Conservation (phyloP, 75 land plant genomes). For the Isoetes taiwanensis region DNA sequence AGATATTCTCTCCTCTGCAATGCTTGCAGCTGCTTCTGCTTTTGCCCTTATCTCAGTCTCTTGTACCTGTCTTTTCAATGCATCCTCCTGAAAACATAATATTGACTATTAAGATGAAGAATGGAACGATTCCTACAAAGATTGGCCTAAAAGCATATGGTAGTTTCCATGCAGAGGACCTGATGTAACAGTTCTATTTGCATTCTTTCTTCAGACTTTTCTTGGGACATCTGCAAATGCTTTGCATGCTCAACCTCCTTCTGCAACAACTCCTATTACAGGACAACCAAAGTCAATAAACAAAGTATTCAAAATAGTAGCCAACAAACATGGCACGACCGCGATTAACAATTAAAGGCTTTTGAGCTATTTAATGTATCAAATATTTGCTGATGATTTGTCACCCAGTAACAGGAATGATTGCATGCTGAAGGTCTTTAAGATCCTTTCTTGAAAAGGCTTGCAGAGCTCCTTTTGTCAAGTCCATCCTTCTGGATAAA, state of each 20-base stretch:
- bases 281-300: too few species aligned
- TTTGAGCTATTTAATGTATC: too few species aligned
- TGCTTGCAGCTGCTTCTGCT: slow-evolving; percentile 68
- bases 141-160: not conserved
- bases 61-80: slow-evolving; percentile 35
- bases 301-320: too few species aligned
- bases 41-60: slow-evolving; percentile 56
- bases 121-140: too few species aligned
- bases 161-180: slow-evolving; percentile 22
- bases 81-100: slow-evolving; percentile 43
- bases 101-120: not conserved
- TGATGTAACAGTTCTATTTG: slow-evolving; percentile 50
- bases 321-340: too few species aligned
- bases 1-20: slow-evolving; percentile 65
- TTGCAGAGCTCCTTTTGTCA: too few species aligned
- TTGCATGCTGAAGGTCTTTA: too few species aligned
- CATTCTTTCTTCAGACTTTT: slow-evolving; percentile 52
- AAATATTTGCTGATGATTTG: too few species aligned
- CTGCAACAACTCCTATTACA: slow-evolving; percentile 60
- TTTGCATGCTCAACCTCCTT: slow-evolving; percentile 62
- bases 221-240: slow-evolving; percentile 45
- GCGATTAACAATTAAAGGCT: too few species aligned
- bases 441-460: too few species aligned
- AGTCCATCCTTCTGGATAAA: too few species aligned
- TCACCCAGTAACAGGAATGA: too few species aligned